Evolutionary conservation across 2,329 filamentous ascomycete species (phyloP).

Genomic region (Teratosphaeria gauchensis): DNA sequence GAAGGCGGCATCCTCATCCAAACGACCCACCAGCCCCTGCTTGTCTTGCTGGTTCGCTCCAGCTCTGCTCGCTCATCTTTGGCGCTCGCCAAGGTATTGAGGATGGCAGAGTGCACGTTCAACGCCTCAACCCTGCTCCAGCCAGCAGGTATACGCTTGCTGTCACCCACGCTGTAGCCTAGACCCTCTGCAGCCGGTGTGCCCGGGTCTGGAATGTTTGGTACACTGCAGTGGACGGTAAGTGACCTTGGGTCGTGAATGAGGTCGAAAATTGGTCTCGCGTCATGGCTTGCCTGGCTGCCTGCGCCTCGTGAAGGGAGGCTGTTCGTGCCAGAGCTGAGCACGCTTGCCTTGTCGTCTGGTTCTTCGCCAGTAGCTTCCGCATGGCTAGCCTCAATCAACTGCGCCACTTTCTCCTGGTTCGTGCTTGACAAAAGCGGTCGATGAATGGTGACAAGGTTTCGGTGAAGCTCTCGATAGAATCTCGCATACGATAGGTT

Average conservation of each 20-base stretch:
- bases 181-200: constrained; percentile 32
- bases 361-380: constrained; percentile 8
- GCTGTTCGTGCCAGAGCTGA: constrained; percentile 16
- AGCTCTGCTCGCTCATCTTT: constrained; percentile 39
- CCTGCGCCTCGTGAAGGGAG: constrained; percentile 10
- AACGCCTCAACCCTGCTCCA: constrained; percentile 52
- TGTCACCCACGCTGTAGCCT: constrained; percentile 6
- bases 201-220: constrained; percentile 51
- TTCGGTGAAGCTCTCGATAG: constrained; percentile 43
- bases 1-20: constrained; percentile 47
- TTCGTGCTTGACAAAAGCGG: constrained; percentile 35
- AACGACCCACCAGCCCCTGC: constrained; percentile 57
- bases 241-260: constrained; percentile 50
- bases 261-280: constrained; percentile 46
- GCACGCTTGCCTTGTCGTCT: constrained; percentile 21
- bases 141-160: constrained; percentile 12
- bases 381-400: constrained; percentile 27
- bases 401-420: constrained; percentile 30
- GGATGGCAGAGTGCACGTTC: constrained; percentile 51
- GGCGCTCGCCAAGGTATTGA: constrained; percentile 47
- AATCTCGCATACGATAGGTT: constrained; percentile 38
- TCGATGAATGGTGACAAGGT: constrained; percentile 39
- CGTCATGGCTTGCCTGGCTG: background rate
- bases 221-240: constrained; percentile 52
- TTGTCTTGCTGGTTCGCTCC: constrained; percentile 54